Percentiles rank a stretch among this genome's conserved stretches.
Conservation (phyloP, 2,329 filamentous ascomycete species). For the Alternaria viburni region DNA sequence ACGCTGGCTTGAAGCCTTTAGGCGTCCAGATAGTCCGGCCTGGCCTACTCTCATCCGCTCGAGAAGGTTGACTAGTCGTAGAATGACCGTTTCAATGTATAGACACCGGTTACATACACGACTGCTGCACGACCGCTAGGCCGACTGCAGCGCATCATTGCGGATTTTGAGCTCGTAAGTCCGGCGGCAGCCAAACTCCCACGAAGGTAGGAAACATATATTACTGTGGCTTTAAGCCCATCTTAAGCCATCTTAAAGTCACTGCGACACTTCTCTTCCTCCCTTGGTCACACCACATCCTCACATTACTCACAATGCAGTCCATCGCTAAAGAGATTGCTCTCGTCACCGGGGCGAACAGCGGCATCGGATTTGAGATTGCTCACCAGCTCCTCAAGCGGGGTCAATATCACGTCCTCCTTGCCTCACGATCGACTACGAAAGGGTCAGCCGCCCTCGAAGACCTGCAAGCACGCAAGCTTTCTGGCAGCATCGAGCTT, state of each 20-base stretch:
- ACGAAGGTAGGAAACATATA: background rate
- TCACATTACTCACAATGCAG: conserved; percentile 13
- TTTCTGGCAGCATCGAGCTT: conserved; percentile 42
- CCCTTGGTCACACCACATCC: background rate
- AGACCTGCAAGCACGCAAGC: conserved; percentile 33
- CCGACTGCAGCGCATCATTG: background rate
- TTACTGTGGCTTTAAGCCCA: background rate
- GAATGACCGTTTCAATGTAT: background rate
- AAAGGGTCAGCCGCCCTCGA: conserved; percentile 36
- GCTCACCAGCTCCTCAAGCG: conserved; percentile 48
- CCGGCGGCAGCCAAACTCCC: background rate
- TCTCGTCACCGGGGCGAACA: conserved; percentile 53
- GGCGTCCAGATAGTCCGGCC: background rate
- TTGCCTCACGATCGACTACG: conserved; percentile 26
- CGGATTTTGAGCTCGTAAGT: conserved; percentile 5
- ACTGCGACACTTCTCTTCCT: background rate
- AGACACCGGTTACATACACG: background rate
- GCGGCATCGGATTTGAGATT: conserved; percentile 58
- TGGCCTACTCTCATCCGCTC: background rate
- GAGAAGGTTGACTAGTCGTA: background rate
- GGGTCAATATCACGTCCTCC: conserved; percentile 41
- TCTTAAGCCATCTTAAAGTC: background rate
- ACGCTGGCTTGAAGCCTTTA: background rate
- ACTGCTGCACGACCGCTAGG: background rate
- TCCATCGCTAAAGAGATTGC: conserved; percentile 36